Percentiles rank a stretch among this genome's conserved stretches.
Conservation (phyloP, 805 yeast genomes). For the Candida ponderosae region DNA sequence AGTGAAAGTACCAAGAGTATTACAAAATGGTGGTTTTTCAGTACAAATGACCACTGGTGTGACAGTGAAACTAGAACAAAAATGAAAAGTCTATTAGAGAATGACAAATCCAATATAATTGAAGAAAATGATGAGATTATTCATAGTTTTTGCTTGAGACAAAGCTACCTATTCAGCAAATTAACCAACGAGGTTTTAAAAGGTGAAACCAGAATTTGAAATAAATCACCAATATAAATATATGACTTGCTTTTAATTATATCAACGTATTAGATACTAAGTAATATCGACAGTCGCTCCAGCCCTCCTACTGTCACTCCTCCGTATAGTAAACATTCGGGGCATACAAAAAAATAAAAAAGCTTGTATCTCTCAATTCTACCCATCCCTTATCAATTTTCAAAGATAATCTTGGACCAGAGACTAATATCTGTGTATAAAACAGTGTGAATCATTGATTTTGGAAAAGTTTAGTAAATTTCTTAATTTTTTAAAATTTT, state of each 20-base stretch:
- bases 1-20: conserved; percentile 23
- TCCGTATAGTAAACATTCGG: too few relatives aligned
- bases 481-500: too few relatives aligned
- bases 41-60: conserved; percentile 63
- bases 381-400: too few relatives aligned
- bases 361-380: too few relatives aligned
- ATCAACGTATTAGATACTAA: too few relatives aligned
- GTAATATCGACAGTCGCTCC: too few relatives aligned
- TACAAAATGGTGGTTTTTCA: conserved; percentile 49
- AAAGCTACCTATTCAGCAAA: conserved; percentile 40
- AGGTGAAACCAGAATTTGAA: neutral
- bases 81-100: conserved; percentile 28
- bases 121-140: conserved; percentile 29
- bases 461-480: too few relatives aligned
- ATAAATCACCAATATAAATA: conserved; percentile 1
- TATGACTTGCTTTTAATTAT: conserved; percentile 2
- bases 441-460: too few relatives aligned
- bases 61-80: conserved; percentile 38
- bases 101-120: conserved; percentile 19
- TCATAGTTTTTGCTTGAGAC: conserved; percentile 57
- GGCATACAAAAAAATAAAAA: too few relatives aligned
- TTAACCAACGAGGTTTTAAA: conserved; percentile 26
- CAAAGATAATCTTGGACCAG: too few relatives aligned
- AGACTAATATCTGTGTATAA: too few relatives aligned
- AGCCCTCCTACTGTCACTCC: too few relatives aligned